Base-by-base conservation (phyloP, 306 rosid species). In the Bauhinia variegata region DNA sequence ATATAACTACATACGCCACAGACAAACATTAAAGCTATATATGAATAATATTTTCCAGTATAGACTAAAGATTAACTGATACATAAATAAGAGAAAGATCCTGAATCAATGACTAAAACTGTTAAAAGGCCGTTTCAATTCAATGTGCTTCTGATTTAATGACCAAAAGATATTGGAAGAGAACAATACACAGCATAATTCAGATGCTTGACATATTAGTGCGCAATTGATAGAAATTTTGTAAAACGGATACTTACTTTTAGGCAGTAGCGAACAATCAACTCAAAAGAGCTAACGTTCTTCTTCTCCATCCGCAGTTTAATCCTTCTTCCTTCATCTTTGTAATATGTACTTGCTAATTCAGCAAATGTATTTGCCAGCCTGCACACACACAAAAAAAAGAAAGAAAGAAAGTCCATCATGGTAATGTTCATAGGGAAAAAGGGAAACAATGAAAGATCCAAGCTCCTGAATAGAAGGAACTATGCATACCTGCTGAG, bases 311-410 rank as follows among this genome's bases (percentile, higher is more conserved):
- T 83, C 61, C 90, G 82, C 11, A 78, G 74, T 76, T 84, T 93
- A 76, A 88, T 17, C 86, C 86, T 86, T 44, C 84, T 78, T 51
- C 97, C 99, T 82, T 90, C 92, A n/a, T 93, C 99, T 77, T 76
- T 86, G 54, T 90, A 93, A 65, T 85, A 88, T 7, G 51, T 38
- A 65, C 55, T 65, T 2, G 95, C 89, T 50, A 93, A 79, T 82
- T 90, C 99, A 10, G 87, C 79, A 78, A 90, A 80, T 2, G 63
- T 65, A 76, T 19, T 86, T 34, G 85, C 90, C 77, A 93, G 58
- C 84, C 99, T 93, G 74, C 75, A 73, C 56, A 47, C 42, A 72
- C 28, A 1, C 28, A 72, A 62, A 58, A 56, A 5, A 34, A 47
- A n/a, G n/a, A n/a, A n/a, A n/a, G n/a, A n/a, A n/a, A n/a, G n/a